Evolutionary conservation across 768 basidiomycete genomes (phyloP), one percentile per base, ranked within the genome.

Genomic region (Tulasnella sp.): DNA sequence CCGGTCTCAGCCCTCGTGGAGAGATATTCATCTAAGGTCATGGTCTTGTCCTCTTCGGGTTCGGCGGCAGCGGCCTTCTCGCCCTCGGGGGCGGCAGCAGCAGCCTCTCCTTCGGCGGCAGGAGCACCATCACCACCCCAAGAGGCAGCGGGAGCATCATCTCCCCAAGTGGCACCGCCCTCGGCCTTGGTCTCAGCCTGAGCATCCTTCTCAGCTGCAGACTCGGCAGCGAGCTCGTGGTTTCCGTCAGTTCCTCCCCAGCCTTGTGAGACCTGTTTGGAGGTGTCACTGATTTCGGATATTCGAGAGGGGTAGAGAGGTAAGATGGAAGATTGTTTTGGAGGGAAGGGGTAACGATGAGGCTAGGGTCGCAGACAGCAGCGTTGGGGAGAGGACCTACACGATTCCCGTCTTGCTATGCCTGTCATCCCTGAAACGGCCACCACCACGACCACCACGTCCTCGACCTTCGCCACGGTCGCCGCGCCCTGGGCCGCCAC

Each of bases 241-340:
- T 85, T 87, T 80, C 92, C 94, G 80, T 96, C 93, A 79, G 96
- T 94, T 54, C 92, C 93, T 79, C 97, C 97, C 97, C 97, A 99
- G 79, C 91, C 91, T 82, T 94, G 92, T 83, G 94, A 92, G 80
- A 96, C 85, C 86, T 94, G 94, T 88, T 98, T 99, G 80, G 96
- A 93, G 67, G 93, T 91, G 85, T 99, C 97, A 83, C 93, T 96
- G 79, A 75, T 77, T 76, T 79, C 77, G 78, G 69, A 76, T 77
- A 75, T 75, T 15, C 11, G 37, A 71, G 71, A 17, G 52, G 17
- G 22, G 6, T 25, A 9, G 15, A 25, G 29, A 1, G 14, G 72
- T 38, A 36, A 17, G 45, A 29, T 11, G 15, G n/a, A 17, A 12
- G 3, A 40, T 12, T 1, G 12, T 58, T 25, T 36, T 31, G 6